Evolutionary conservation across 768 basidiomycete genomes (phyloP).

Genomic region (Guyanaporus albipodus): DNA sequence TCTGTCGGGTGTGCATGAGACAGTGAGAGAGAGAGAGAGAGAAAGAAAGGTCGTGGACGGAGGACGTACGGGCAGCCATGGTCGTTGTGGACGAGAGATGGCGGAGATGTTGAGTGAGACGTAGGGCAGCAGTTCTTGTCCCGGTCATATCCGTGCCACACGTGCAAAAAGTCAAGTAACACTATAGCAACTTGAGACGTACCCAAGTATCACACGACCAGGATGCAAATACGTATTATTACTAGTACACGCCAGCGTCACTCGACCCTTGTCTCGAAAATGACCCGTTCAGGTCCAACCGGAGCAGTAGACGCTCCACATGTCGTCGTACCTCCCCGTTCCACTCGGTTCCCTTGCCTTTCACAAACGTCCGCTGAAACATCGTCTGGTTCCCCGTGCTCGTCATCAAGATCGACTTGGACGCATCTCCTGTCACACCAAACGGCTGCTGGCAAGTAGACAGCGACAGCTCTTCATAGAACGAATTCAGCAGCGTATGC

Average conservation of each 20-base stretch:
- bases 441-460: slow-evolving; percentile 77
- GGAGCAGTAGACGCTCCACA: slow-evolving; percentile 75
- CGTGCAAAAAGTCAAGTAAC: too few relatives aligned
- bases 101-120: slow-evolving; percentile 62
- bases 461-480: slow-evolving; percentile 75
- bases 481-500: slow-evolving; percentile 60
- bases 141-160: slow-evolving; percentile 27
- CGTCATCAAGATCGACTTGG: slow-evolving; percentile 65
- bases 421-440: slow-evolving; percentile 56
- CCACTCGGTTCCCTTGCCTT: slow-evolving; percentile 50
- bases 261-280: slow-evolving; percentile 51
- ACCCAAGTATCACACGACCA: too few relatives aligned
- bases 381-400: slow-evolving; percentile 46
- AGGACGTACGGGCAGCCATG: slow-evolving; percentile 38
- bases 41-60: neutral
- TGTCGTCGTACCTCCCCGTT: slow-evolving; percentile 72
- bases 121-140: slow-evolving; percentile 22
- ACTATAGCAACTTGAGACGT: too few relatives aligned
- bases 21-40: slow-evolving; percentile 1
- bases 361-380: slow-evolving; percentile 48
- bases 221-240: too few relatives aligned
- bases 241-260: neutral
- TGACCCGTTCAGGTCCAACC: slow-evolving; percentile 81
- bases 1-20: slow-evolving; percentile 41
- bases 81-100: slow-evolving; percentile 46